Base-by-base conservation (phyloP, 768 basidiomycete species). In the Suillus fuscotomentosus region DNA sequence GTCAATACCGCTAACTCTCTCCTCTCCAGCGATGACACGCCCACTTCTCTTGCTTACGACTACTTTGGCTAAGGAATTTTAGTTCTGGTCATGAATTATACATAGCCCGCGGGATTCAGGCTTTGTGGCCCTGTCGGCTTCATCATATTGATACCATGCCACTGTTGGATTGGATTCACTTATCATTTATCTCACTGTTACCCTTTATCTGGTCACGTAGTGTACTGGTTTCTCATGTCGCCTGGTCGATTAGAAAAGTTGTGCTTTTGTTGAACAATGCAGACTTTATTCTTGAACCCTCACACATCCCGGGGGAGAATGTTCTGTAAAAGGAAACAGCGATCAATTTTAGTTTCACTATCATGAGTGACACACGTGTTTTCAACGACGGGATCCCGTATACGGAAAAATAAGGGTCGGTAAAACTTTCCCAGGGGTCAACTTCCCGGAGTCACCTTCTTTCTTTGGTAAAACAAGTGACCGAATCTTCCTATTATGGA, bases 1-100 rank as follows among this genome's bases (percentile, higher is more conserved):
- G 89, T 93, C 69, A 85, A 87, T 77, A 64, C 71, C 11, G 70
- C 72, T 38, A 87, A 92, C 72, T 68, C 75, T 41, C 79, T 94
- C 47, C 80, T 92, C 77, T 72, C 64, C 22, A 27, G 64, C 31
- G 73, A 78, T 60, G 83, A 83, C 45, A 51, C 68, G 34, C 88
- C 87, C 31, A 90, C 79, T 24, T 68, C 66, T 0, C 84, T 93
- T 36, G 91, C 83, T 39, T 63, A 71, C 15, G 60, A 65, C 41
- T 88, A 86, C 80, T 78, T 89, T 71, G 73, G 73, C 60, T 73
- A 72, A 27, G 27, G 34, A 38, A 27, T 7, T 50, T 38, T 47
- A 13, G 43, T 24, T 39, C 7, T 54, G 53, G n/a, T 38, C 27
- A n/a, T 34, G 42, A 55, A 22, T 27, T 4, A 53, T 31, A 13